phyloP scores from a whole-genome alignment of 352 stramenopile genomes.

The Pythium rhizo-oryzae region DNA sequence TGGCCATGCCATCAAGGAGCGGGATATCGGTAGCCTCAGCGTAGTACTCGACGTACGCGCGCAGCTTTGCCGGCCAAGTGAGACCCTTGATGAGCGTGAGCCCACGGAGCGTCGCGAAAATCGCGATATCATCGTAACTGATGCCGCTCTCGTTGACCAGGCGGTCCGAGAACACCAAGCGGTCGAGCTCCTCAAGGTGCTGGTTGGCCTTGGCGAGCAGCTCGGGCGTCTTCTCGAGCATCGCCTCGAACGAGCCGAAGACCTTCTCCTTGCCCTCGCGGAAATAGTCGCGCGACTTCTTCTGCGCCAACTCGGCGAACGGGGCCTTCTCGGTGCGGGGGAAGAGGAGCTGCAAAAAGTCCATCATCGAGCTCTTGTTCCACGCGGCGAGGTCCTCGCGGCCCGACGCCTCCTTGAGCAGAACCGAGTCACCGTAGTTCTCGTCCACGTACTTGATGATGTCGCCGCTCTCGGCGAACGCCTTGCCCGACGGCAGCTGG shows the following conservation, averaged over 20 bases:
- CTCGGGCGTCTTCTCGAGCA: conserved; percentile 34
- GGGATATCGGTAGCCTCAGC: conserved; percentile 44
- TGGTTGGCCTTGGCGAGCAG: conserved; percentile 45
- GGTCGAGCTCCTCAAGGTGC: conserved; percentile 40
- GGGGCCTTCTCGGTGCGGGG: conserved; percentile 44
- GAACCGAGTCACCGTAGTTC: conserved; percentile 33
- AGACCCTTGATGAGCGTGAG: conserved; percentile 61
- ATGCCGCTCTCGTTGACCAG: conserved; percentile 47
- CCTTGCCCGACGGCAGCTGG: conserved; percentile 27
- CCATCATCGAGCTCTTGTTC: conserved; percentile 35
- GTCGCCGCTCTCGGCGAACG: conserved; percentile 45
- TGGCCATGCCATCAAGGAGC: conserved; percentile 49
- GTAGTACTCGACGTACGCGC: conserved; percentile 53
- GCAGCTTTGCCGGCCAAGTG: conserved; percentile 50
- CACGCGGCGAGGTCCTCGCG: conserved; percentile 49
- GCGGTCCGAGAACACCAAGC: conserved; percentile 40
- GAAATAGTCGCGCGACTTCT: conserved; percentile 54
- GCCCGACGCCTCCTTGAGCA: conserved; percentile 32
- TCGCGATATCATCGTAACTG: conserved; percentile 60
- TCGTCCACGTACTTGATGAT: conserved; percentile 51
- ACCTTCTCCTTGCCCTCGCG: conserved; percentile 52
- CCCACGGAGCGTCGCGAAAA: conserved; percentile 51
- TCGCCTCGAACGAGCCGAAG: conserved; percentile 43
- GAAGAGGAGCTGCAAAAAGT: conserved; percentile 41
- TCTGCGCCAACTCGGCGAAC: conserved; percentile 49